Base-by-base conservation (phyloP, 2,329 filamentous ascomycete species). In the Botryotinia convoluta region DNA sequence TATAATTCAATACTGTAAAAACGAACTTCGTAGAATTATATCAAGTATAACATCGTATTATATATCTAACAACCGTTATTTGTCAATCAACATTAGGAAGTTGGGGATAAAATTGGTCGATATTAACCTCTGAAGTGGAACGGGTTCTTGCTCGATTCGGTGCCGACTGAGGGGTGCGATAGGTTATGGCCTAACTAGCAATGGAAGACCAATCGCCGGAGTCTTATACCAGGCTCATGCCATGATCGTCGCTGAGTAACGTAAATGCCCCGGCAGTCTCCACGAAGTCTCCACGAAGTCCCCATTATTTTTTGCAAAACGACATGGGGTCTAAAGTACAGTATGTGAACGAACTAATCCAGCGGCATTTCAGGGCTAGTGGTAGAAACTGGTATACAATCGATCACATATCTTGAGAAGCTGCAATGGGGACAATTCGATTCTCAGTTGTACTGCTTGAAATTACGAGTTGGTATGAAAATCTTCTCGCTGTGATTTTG, bases 221-320 rank as follows among this genome's bases (percentile, higher is more conserved):
- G 35, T 54, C 22, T 67, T 35, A 39, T 35, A 39, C 45, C 45
- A 68, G 37, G 64, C 45, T 39, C 35, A 54, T 54, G 35, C 48
- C 16, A 42, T 68, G 45, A 68, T 68, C 64, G 48, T 39, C 64
- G 39, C 48, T 22, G 48, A 67, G 44, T 51, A 32, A 68, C 29
- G 26, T 42, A 68, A 68, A 14, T 32, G n/a, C 48, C 39, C 48
- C 32, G 32, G 45, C n/a, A 54, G 48, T 54, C 48, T 54, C 48
- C 48, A 54, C 45, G 63, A 51, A 51, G 63, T 48, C 63, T 51
- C 44, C 42, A 44, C 45, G 32, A 37, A 51, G 64, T 39, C 64
- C 37, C 35, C 35, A 68, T 54, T 68, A 29, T 39, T 68, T 16
- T 42, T 68, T 29, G 18, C 35, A 39, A 57, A 57, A 16, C 18